Percentiles rank a stretch among this genome's conserved stretches.
phyloP scores from a whole-genome alignment of 78 protist genomes.

The Polysphondylium violaceum region DNA sequence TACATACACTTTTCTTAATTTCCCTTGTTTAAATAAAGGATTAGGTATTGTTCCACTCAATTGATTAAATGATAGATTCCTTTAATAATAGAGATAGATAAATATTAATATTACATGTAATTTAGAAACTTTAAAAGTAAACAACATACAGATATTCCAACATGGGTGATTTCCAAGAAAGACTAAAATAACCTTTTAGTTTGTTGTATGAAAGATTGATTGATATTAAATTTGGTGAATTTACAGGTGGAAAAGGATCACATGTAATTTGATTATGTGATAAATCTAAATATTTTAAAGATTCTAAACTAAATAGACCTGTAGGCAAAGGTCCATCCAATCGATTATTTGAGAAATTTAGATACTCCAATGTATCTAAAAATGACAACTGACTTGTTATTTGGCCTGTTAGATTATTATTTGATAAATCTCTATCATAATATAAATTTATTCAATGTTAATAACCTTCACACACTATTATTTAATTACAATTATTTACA shows the following conservation, averaged over 20 bases:
- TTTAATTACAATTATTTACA: no score
- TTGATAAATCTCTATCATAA: slow-evolving; percentile 7
- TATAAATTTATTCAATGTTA: no score
- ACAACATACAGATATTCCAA: neutral
- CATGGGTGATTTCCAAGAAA: neutral
- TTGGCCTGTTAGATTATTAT: slow-evolving; percentile 21
- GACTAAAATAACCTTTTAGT: neutral
- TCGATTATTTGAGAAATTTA: slow-evolving; percentile 16
- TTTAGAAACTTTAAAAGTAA: no score
- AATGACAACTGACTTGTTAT: neutral
- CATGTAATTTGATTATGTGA: neutral
- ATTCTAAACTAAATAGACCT: neutral
- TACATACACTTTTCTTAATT: neutral
- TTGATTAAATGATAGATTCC: neutral
- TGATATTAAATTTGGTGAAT: slow-evolving; percentile 7
- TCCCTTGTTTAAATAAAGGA: neutral
- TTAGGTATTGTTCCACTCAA: neutral
- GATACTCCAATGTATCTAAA: neutral
- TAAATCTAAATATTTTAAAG: neutral
- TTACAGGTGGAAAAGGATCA: neutral
- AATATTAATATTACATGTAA: no score
- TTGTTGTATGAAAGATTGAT: neutral
- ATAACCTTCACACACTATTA: no score
- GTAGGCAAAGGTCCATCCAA: slow-evolving; percentile 15
- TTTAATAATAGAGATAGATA: no score